Percentiles rank a stretch among this genome's conserved stretches.
phyloP scores from a whole-genome alignment of 495 filamentous ascomycete genomes.

The Barbatosphaeria neglecta region DNA sequence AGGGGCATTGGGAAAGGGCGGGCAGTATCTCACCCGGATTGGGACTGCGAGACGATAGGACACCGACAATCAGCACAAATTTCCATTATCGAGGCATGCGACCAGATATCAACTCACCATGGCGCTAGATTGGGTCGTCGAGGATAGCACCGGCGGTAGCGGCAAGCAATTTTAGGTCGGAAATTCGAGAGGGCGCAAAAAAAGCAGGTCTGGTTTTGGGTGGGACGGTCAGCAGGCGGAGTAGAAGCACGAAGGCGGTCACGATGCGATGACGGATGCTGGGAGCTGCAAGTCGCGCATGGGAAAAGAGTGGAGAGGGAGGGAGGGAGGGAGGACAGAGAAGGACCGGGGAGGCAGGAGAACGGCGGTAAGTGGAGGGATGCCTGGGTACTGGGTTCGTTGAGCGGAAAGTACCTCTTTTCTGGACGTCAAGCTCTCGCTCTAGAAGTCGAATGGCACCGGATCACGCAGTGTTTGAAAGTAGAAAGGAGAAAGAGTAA shows the following conservation, averaged over 20 bases:
- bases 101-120: slow-evolving; percentile 5
- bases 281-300: not conserved
- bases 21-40: slow-evolving; percentile 50
- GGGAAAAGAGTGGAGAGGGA: not conserved
- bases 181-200: no score
- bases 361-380: not conserved
- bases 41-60: slow-evolving; percentile 35
- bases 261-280: not conserved
- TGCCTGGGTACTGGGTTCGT: not conserved
- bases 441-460: not conserved
- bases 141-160: not conserved
- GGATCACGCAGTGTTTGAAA: not conserved
- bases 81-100: no score
- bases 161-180: not conserved
- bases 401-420: no score
- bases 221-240: not conserved
- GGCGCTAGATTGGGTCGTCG: not conserved
- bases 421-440: not conserved
- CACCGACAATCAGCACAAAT: not conserved
- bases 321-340: slow-evolving; percentile 1
- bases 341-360: not conserved
- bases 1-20: slow-evolving; percentile 8
- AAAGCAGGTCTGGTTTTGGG: not conserved
- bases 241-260: not conserved
- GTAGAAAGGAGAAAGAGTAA: not conserved